Conservation (phyloP, 768 basidiomycete genomes). For the Collybia nuda region DNA sequence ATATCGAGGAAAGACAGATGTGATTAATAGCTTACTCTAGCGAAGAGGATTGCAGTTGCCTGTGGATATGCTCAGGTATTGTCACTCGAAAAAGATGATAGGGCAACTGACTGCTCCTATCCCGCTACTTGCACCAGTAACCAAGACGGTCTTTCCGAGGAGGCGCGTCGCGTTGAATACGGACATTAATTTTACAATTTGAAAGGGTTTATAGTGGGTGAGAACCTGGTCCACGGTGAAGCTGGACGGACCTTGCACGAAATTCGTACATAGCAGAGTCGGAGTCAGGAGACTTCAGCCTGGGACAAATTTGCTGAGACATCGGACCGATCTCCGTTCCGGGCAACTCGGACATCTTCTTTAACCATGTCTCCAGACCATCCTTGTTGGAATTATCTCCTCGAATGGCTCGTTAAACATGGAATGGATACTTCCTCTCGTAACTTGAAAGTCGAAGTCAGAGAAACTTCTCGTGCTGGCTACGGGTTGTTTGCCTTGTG, state of each 20-base stretch:
- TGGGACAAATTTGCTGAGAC: not conserved
- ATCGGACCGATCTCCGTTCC: not conserved
- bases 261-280: no score
- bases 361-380: no score
- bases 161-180: constrained; percentile 80
- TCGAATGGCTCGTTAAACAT: constrained; percentile 51
- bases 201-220: no score
- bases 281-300: no score
- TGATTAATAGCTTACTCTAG: constrained; percentile 54
- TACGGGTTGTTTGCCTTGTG: constrained; percentile 63
- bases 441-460: constrained; percentile 51
- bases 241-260: not conserved
- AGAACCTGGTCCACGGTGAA: no score
- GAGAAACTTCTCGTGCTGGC: constrained; percentile 53
- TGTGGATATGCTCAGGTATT: constrained; percentile 24
- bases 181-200: constrained; percentile 46
- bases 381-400: constrained; percentile 46
- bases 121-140: constrained; percentile 88
- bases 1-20: not conserved
- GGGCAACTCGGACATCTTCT: no score
- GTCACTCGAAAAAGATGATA: not conserved
- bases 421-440: constrained; percentile 43
- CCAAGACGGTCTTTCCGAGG: constrained; percentile 81
- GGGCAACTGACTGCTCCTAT: constrained; percentile 76
- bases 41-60: constrained; percentile 89